These are phyloP conservation scores for Boletus rubropictus DNA, from an alignment of 768 basidiomycete species.

Conservation along the genomic window DNA sequence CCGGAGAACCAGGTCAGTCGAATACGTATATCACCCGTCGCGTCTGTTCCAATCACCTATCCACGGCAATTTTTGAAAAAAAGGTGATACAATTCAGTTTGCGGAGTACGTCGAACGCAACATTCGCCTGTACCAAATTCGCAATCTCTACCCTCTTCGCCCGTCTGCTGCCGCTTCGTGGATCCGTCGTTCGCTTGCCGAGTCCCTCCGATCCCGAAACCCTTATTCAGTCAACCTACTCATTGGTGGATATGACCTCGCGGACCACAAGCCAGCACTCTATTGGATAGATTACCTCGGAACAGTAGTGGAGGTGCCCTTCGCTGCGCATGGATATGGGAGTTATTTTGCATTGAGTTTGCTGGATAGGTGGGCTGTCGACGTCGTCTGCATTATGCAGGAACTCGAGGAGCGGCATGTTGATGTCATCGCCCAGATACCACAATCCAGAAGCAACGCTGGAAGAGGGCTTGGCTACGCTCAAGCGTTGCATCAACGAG, in stretches of 20 bases:
- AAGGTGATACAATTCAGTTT: conserved; percentile 95
- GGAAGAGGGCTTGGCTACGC: conserved; percentile 78
- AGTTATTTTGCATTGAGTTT: conserved; percentile 89
- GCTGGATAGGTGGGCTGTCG: conserved; percentile 65
- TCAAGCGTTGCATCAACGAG: conserved; percentile 85
- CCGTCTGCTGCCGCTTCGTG: conserved; percentile 91
- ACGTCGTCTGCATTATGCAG: background rate
- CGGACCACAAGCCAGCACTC: conserved; percentile 63
- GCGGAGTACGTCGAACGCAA: conserved; percentile 96
- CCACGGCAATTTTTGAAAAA: background rate
- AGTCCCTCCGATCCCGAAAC: conserved; percentile 79
- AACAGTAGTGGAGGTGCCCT: conserved; percentile 82
- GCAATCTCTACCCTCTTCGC: conserved; percentile 83
- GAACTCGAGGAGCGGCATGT: background rate
- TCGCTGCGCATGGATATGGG: conserved; percentile 94
- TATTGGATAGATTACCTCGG: conserved; percentile 98
- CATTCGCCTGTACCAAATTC: conserved; percentile 92
- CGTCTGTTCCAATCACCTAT: background rate
- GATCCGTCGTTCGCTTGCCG: conserved; percentile 87
- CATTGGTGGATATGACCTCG: conserved; percentile 86
- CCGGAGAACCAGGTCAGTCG: conserved; percentile 79
- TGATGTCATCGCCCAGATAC: conserved; percentile 47
- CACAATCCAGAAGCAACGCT: conserved; percentile 82
- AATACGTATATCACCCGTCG: background rate
- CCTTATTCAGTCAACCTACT: conserved; percentile 92